A percentile compares a stretch with the other conserved stretches of the same genome.
These are phyloP conservation scores for Ceratobasidium sp. DNA, from an alignment of 1,284 basidiomycete genomes.

Conservation along the genomic window DNA sequence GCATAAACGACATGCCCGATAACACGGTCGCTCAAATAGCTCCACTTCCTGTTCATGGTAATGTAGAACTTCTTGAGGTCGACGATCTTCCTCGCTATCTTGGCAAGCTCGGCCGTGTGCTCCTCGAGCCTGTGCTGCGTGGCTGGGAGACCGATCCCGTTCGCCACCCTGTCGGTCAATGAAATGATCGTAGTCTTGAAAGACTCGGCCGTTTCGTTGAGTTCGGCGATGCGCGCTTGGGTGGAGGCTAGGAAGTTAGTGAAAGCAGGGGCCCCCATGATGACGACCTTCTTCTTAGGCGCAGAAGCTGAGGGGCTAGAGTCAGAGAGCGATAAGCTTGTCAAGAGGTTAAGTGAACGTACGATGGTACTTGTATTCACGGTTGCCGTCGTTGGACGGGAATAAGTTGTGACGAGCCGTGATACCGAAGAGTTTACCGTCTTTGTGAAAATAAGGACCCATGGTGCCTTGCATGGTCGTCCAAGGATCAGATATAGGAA, in stretches of 20 bases:
- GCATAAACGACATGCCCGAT: slow-evolving; percentile 59
- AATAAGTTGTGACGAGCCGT: slow-evolving; percentile 59
- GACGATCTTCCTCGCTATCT: slow-evolving; percentile 45
- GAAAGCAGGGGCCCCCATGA: slow-evolving; percentile 59
- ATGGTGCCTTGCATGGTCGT: slow-evolving; percentile 57
- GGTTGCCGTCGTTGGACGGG: slow-evolving; percentile 52
- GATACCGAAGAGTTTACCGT: slow-evolving; percentile 57
- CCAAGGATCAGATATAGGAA: slow-evolving; percentile 52
- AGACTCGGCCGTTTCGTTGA: slow-evolving; percentile 49
- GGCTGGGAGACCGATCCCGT: slow-evolving; percentile 39
- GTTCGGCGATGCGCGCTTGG: slow-evolving; percentile 55
- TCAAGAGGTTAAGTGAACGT: slow-evolving; percentile 52
- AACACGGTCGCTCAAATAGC: slow-evolving; percentile 54
- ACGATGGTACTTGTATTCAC: slow-evolving; percentile 54
- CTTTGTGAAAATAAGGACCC: slow-evolving; percentile 58
- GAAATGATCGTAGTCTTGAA: slow-evolving; percentile 50
- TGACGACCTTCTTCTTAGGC: slow-evolving; percentile 59
- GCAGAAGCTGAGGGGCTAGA: slow-evolving; percentile 50
- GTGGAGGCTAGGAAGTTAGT: slow-evolving; percentile 56
- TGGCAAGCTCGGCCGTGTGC: slow-evolving; percentile 50
- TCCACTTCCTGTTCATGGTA: slow-evolving; percentile 56
- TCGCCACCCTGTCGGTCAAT: slow-evolving; percentile 48
- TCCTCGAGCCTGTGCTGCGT: slow-evolving; percentile 49
- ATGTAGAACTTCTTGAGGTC: slow-evolving; percentile 51
- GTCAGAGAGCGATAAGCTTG: slow-evolving; percentile 55